Evolutionary conservation across 768 basidiomycete genomes (phyloP).

Genomic region (Pulveroboletus ravenelii): DNA sequence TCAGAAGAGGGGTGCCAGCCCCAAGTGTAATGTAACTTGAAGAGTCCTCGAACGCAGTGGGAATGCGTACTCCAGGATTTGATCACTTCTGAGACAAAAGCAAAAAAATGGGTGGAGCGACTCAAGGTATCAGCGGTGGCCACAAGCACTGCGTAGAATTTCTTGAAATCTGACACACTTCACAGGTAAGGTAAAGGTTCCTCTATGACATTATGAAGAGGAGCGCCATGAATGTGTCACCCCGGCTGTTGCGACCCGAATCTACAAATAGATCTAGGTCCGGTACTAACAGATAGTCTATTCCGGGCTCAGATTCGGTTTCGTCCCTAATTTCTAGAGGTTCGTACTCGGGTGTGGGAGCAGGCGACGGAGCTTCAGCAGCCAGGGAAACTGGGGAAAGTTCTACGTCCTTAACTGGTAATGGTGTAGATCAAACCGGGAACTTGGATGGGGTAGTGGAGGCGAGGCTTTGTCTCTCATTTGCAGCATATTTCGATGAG

Average conservation of each 20-base stretch:
- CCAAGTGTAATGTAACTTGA: too few species aligned
- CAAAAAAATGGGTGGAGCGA: constrained; percentile 1
- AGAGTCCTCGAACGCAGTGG: too few species aligned
- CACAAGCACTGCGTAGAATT: constrained; percentile 10
- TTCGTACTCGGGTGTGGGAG: constrained; percentile 15
- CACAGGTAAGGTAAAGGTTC: constrained; percentile 34
- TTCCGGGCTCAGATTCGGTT: constrained; percentile 23
- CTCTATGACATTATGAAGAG: constrained; percentile 80
- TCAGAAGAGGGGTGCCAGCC: too few species aligned
- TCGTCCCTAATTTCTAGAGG: constrained; percentile 27
- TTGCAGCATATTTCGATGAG: constrained; percentile 87
- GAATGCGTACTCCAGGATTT: neutral
- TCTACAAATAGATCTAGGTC: constrained; percentile 37
- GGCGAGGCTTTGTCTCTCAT: constrained; percentile 42
- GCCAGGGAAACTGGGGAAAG: constrained; percentile 4
- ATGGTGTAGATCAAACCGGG: constrained; percentile 31
- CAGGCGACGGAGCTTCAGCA: constrained; percentile 13
- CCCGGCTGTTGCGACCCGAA: constrained; percentile 57
- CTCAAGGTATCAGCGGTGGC: constrained; percentile 23
- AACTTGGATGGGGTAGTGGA: constrained; percentile 25
- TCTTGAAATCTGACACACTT: constrained; percentile 16
- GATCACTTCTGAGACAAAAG: constrained; percentile 9
- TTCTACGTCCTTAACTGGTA: constrained; percentile 6
- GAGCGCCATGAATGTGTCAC: constrained; percentile 79
- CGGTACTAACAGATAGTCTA: constrained; percentile 30